A percentile compares a stretch with the other conserved stretches of the same genome.
These are phyloP conservation scores for Arthrobotrys iridis DNA, from an alignment of 2,329 filamentous ascomycete species.

Conservation along the genomic window DNA sequence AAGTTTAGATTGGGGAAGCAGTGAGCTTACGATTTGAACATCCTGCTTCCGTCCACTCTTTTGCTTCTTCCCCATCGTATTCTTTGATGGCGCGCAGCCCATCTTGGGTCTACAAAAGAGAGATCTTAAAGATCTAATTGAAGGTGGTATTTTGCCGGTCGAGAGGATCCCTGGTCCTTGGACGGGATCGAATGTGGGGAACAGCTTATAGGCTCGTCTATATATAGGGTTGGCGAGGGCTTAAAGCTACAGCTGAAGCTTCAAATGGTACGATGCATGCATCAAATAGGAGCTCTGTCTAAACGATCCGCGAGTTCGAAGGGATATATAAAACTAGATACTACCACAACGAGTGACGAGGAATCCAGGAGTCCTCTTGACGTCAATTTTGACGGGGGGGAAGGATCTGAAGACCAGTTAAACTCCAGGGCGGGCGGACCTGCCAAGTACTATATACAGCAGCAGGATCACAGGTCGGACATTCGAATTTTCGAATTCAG, in stretches of 20 bases:
- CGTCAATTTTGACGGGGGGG: constrained; percentile 33
- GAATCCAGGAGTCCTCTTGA: constrained; percentile 47
- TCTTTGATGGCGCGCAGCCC: constrained; percentile 49
- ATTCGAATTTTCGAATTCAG: neutral
- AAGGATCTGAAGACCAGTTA: constrained; percentile 15
- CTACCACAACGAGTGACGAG: neutral
- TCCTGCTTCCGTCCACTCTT: constrained; percentile 29
- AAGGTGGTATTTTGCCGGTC: constrained; percentile 44
- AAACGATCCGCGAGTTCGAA: constrained; percentile 8
- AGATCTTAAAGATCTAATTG: constrained; percentile 28
- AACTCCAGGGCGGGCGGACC: constrained; percentile 24
- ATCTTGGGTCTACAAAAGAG: constrained; percentile 40
- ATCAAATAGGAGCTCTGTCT: constrained; percentile 21
- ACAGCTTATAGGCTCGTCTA: neutral
- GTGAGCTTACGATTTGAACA: constrained; percentile 45
- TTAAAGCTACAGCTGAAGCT: constrained; percentile 21
- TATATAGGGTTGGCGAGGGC: neutral
- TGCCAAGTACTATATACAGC: constrained; percentile 42
- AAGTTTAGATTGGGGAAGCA: too few relatives aligned
- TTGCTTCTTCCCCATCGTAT: constrained; percentile 25
- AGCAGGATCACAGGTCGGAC: neutral
- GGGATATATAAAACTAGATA: constrained; percentile 30
- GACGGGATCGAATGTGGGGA: constrained; percentile 27
- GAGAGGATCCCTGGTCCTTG: constrained; percentile 25
- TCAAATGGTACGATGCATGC: constrained; percentile 11